Evolutionary conservation across 148 eudicot species (phyloP).

Genomic region (Arctostaphylos glauca): DNA sequence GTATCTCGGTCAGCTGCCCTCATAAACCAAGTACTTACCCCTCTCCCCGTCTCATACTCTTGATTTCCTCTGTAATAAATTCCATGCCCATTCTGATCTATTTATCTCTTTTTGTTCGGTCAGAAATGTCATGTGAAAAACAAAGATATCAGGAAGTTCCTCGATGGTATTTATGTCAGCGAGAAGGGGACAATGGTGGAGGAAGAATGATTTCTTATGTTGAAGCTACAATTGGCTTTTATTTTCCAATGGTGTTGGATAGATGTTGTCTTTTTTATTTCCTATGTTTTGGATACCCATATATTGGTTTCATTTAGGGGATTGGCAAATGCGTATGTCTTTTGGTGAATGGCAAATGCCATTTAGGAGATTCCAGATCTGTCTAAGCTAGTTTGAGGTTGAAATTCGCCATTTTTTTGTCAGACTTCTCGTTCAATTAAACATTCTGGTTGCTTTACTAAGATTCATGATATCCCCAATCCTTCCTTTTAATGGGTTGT

Average conservation of each 20-base stretch:
- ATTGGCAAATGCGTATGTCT: too few relatives aligned
- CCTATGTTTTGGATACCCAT: too few relatives aligned
- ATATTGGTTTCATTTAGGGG: not conserved
- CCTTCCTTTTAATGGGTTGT: not conserved
- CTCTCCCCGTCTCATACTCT: not conserved
- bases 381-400: not conserved
- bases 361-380: too few relatives aligned
- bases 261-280: not conserved
- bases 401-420: slow-evolving; percentile 4
- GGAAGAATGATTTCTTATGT: slow-evolving; percentile 32
- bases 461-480: too few relatives aligned
- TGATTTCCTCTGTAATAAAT: too few relatives aligned
- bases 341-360: too few relatives aligned
- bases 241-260: not conserved
- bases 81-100: not conserved
- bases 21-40: slow-evolving; percentile 43
- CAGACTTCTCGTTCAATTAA: not conserved
- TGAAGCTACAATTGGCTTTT: not conserved
- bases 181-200: slow-evolving; percentile 44
- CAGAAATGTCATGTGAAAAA: slow-evolving; percentile 65
- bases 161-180: slow-evolving; percentile 61
- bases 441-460: not conserved
- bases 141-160: slow-evolving; percentile 58
- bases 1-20: slow-evolving; percentile 48
- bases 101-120: not conserved